A percentile compares a stretch with the other conserved stretches of the same genome.
phyloP scores from a whole-genome alignment of 2,329 filamentous ascomycete species.

The Colletotrichum gigasporum region DNA sequence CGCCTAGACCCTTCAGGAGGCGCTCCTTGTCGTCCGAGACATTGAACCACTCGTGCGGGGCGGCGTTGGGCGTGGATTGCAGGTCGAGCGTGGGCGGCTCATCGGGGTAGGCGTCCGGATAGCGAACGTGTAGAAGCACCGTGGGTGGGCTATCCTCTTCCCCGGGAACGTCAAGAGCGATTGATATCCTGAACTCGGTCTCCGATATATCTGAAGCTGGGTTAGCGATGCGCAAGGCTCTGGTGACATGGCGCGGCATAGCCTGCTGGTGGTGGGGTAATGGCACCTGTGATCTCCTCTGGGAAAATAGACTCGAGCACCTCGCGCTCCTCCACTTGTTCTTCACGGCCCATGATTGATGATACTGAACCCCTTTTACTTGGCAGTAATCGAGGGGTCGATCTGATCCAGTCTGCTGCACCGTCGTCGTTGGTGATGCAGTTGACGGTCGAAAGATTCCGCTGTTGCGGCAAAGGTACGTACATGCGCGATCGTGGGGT shows the following conservation, averaged over 20 bases:
- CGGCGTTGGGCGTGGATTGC: slow-evolving; percentile 74
- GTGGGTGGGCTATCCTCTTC: slow-evolving; percentile 73
- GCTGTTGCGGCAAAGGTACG: slow-evolving; percentile 19
- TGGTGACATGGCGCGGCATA: neutral
- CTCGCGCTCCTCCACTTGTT: slow-evolving; percentile 95
- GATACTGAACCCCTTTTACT: neutral
- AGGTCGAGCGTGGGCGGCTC: slow-evolving; percentile 85
- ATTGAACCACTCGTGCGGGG: slow-evolving; percentile 78
- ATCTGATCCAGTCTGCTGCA: neutral
- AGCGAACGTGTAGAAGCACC: slow-evolving; percentile 85
- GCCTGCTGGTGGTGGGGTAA: slow-evolving; percentile 27
- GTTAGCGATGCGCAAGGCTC: slow-evolving; percentile 7
- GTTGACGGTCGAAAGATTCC: neutral
- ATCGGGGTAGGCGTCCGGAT: slow-evolving; percentile 92
- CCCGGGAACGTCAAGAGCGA: slow-evolving; percentile 81
- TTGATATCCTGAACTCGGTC: slow-evolving; percentile 85
- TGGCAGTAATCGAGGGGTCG: neutral
- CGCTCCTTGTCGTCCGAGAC: slow-evolving; percentile 80
- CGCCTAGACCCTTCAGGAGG: slow-evolving; percentile 76
- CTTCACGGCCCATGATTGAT: slow-evolving; percentile 76
- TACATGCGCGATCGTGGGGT: slow-evolving; percentile 31
- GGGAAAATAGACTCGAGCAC: slow-evolving; percentile 98
- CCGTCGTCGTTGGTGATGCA: neutral
- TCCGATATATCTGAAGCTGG: slow-evolving; percentile 80
- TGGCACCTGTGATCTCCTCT: slow-evolving; percentile 89